Percentiles rank a stretch among this genome's conserved stretches.
Evolutionary conservation across 345 rosid species (phyloP).

Genomic region (Eucalyptus viminalis): DNA sequence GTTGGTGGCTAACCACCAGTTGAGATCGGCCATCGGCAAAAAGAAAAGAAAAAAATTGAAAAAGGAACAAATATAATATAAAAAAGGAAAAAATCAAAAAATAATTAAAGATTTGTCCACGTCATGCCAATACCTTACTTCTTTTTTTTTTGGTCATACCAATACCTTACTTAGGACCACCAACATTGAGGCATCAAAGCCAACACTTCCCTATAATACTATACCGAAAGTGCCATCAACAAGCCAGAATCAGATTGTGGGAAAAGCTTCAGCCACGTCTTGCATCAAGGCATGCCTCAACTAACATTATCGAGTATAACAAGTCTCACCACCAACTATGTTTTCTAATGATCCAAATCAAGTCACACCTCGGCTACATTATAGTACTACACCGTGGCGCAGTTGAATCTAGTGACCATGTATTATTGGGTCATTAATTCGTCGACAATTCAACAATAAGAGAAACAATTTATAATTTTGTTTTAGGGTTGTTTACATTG

Average conservation of each 20-base stretch:
- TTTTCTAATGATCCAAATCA: neutral
- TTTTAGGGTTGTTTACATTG: neutral
- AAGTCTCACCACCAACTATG: neutral
- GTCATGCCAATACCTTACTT: no score
- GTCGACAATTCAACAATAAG: neutral
- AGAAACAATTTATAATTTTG: neutral
- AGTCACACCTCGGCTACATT: neutral
- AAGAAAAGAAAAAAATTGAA: no score
- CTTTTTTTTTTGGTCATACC: no score
- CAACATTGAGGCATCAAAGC: neutral
- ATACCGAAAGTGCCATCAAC: neutral
- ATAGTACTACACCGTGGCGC: neutral
- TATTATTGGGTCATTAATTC: neutral
- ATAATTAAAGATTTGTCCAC: no score
- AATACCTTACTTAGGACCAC: no score
- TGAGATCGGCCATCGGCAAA: no score
- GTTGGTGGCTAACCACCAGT: no score
- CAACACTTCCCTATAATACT: neutral
- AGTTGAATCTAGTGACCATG: neutral
- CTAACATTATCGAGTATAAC: neutral
- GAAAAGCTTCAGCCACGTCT: neutral
- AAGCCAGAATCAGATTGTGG: neutral
- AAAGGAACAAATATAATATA: no score
- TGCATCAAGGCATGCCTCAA: neutral
- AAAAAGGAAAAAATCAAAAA: fast-evolving